Evolutionary conservation across 75 land plant genomes (phyloP), one percentile per base, ranked within the genome.

Genomic region (Chamaecyparis obtusa): DNA sequence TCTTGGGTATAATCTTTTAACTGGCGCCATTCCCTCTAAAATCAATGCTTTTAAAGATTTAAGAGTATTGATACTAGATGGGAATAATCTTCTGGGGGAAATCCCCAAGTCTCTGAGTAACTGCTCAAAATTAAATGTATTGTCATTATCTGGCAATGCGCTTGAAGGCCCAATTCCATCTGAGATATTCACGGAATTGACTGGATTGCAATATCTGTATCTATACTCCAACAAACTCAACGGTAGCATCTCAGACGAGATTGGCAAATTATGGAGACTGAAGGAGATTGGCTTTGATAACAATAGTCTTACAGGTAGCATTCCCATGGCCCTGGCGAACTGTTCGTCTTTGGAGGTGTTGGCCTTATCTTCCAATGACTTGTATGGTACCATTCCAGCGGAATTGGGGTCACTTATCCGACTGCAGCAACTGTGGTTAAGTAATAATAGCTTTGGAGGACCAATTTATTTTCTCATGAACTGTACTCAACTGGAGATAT

Each of bases 31-130:
- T 78, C 92, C 64, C 3, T 36, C 16, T 83, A 60, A 35, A n/a
- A 51, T 83, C 57, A 87, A 37, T 30, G 85, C 41, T 30, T 85
- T 27, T 36, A 21, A 86, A n/a, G 30, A 43, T 41, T 67, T 92
- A 24, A 11, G 30, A 71, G 57, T 46, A 24, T 83, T 92, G 44
- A 84, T 60, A 79, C 37, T 92, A 44, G 46, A 79, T 3, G 77
- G 85, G 10, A 92, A 92, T 48, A 41, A 33, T 0, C 67, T 92
- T 17, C 56, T 86, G 1, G 90, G 92, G 14, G 17, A 21, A 17
- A 83, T 92, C 5, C 92, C 89, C 0, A 72, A 2, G 15, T 56
- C 85, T 11, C 57, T 84, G 55, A 33, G 33, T 6, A 84, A 51
- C 35, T 74, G 36, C 36, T 5, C 36, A 1, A 16, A 75, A 5